Evolutionary conservation across 768 basidiomycete species (phyloP), one percentile per base, ranked within the genome.

Genomic region (Serpula lacrymans): DNA sequence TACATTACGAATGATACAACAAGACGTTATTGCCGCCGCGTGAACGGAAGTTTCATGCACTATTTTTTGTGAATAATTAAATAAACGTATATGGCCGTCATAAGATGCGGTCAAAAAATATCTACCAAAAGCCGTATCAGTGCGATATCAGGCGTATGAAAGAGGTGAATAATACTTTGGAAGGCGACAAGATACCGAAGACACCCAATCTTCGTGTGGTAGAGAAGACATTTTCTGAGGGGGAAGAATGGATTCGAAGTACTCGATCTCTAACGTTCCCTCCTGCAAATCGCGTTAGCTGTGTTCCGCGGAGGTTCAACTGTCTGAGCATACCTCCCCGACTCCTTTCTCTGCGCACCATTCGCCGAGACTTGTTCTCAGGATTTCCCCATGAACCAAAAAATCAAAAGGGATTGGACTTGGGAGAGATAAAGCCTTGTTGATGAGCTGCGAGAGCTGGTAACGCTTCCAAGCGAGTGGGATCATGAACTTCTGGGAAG

Each of bases 361-460:
- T 51, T 83, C 83, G 10, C 72, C 80, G 20, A 99, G 58, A 20
- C 71, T 80, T 0, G 75, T 72, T 33, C 86, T 69, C 3, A 97
- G 60, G 10, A 97, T 75, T 55, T 88, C 80, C n/a, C 91, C 90
- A 32, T 76, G 71, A 29, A 96, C 70, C 32, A 99, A 63, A 61
- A 97, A 98, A 62, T 99, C 94, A 58, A 97, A 97, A 0, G 93
- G 94, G 3, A 95, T 70, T 0, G 88, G 81, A 40, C 78, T 78
- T 0, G 74, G 60, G 13, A 86, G 77, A 18, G 77, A 74, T 20
- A 98, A 70, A 1, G 94, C 89, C 57, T 96, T 96, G 69, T 99
- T 99, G 43, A 99, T 82, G 30, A 98, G 83, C 46, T 97, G 92
- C 1, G 94, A 97, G 23, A 99, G 84, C 53, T 97, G 95, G 62